Evolutionary conservation across 192 early-diverging fungal species (phyloP).

Genomic region (Coemansia sp.): DNA sequence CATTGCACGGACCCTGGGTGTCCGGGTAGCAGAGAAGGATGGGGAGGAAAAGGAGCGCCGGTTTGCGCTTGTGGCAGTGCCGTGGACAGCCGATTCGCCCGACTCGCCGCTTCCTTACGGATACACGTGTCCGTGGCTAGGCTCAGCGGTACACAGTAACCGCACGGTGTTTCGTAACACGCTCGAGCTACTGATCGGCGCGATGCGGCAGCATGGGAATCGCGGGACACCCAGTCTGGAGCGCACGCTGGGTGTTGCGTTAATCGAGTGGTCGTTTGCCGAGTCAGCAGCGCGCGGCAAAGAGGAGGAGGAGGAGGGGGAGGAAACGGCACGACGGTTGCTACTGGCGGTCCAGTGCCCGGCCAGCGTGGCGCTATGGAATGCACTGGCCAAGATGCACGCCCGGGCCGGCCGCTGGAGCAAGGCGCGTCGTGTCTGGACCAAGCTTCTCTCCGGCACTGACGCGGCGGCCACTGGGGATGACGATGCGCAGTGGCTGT

Average conservation of each 20-base stretch:
- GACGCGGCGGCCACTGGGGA: conserved; percentile 4
- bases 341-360: no score
- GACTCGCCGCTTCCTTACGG: conserved; percentile 22
- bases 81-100: conserved; percentile 17
- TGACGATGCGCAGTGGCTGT: conserved; percentile 9
- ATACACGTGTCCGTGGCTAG: conserved; percentile 17
- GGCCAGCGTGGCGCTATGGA: conserved; percentile 22
- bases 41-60: no score
- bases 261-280: conserved; percentile 25
- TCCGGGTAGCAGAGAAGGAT: no score
- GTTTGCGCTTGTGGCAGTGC: conserved; percentile 23
- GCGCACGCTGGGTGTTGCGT: neutral
- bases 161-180: no score
- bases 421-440: conserved; percentile 31
- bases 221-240: no score
- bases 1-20: no score
- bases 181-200: no score
- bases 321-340: no score
- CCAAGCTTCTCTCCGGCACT: no score
- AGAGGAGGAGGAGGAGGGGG: neutral
- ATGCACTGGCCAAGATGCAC: conserved; percentile 34
- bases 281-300: conserved; percentile 4
- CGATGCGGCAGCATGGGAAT: no score
- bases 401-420: conserved; percentile 19
- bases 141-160: no score